Percentiles rank a stretch among this genome's conserved stretches.
Evolutionary conservation across 2,329 filamentous ascomycete genomes (phyloP).

Genomic region (Aspergillus fumigatiaffinis): DNA sequence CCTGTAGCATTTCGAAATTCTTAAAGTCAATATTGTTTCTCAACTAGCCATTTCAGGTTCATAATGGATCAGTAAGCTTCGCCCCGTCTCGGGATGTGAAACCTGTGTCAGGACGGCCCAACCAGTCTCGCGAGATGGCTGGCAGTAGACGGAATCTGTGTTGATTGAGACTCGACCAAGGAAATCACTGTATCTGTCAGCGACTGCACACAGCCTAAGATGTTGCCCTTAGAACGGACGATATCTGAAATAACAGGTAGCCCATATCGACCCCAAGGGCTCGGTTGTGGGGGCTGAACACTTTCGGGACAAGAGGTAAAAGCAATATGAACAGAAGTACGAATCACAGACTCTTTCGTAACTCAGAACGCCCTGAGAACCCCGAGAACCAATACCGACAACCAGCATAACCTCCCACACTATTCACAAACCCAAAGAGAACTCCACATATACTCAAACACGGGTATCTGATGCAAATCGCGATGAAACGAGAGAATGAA

Average conservation of each 20-base stretch:
- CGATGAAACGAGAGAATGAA: background rate
- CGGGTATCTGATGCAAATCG: conserved; percentile 19
- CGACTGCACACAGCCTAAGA: background rate
- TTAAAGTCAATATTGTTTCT: conserved; percentile 12
- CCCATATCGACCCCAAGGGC: background rate
- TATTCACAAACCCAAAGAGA: background rate
- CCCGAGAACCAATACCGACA: background rate
- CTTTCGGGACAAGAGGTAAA: background rate
- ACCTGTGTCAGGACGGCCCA: background rate
- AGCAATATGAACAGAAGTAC: background rate
- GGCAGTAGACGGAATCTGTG: background rate
- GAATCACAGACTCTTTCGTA: background rate
- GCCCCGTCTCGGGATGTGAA: background rate
- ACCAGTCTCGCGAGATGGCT: background rate
- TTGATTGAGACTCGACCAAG: background rate
- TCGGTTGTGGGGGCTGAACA: background rate
- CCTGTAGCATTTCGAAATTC: conserved; percentile 15
- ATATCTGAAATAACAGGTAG: background rate
- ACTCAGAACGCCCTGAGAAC: background rate
- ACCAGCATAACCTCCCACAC: background rate
- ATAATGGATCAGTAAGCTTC: conserved; percentile 2
- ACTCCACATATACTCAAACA: conserved; percentile 4
- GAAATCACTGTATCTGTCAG: background rate
- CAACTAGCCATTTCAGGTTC: conserved; percentile 3
- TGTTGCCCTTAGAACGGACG: background rate